Evolutionary conservation across 1,284 basidiomycete species (phyloP).

Genomic region (Somion occarium): DNA sequence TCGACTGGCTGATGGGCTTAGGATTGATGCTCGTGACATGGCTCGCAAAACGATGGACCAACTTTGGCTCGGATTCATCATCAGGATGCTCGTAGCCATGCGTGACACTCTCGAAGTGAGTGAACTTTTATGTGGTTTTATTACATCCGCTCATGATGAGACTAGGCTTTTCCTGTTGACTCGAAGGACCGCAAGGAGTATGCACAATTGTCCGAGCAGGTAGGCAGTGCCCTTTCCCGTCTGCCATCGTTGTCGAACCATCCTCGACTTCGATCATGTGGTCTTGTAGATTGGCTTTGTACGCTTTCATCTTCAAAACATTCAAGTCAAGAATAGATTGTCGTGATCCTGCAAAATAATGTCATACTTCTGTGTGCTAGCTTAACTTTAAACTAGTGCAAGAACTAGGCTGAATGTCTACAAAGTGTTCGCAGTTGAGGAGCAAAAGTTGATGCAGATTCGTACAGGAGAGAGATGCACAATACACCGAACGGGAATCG

Average conservation of each 20-base stretch:
- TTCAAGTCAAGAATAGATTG: no score
- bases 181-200: neutral
- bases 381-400: no score
- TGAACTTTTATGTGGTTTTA: neutral
- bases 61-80: constrained; percentile 16
- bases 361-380: no score
- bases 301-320: no score
- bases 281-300: neutral
- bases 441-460: no score
- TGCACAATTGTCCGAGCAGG: neutral
- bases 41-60: constrained; percentile 15
- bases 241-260: neutral
- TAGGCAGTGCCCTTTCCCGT: neutral
- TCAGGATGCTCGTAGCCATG: constrained; percentile 22
- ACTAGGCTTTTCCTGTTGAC: neutral
- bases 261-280: neutral
- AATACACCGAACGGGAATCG: constrained; percentile 69
- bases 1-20: constrained; percentile 18
- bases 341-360: no score
- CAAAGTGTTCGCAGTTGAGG: no score
- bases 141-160: neutral
- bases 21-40: constrained; percentile 7
- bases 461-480: no score
- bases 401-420: no score
- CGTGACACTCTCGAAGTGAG: constrained; percentile 20